A percentile compares a stretch with the other conserved stretches of the same genome.
Conservation (phyloP, 1,139 yeast genomes). For the Pichia sp. region DNA sequence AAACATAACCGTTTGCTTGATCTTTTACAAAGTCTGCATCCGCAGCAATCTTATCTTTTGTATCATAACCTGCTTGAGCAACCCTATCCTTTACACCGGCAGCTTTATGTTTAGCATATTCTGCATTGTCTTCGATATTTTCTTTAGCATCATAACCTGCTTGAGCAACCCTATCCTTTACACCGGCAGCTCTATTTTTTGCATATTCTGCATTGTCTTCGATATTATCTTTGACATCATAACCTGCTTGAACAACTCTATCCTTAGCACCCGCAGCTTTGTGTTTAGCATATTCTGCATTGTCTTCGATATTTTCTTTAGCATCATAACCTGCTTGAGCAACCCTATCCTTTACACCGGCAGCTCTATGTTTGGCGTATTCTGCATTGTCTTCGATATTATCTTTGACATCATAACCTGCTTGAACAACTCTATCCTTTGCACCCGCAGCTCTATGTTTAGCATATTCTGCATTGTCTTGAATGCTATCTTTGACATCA, state of each 20-base stretch:
- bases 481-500: constrained; percentile 4
- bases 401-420: constrained; percentile 10
- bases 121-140: neutral
- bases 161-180: constrained; percentile 4
- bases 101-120: constrained; percentile 1
- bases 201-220: constrained; percentile 12
- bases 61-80: constrained; percentile 1
- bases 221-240: constrained; percentile 11
- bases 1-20: neutral
- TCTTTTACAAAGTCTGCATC: constrained; percentile 6
- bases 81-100: constrained; percentile 5
- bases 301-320: constrained; percentile 8
- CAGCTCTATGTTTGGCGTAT: constrained; percentile 17
- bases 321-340: constrained; percentile 12
- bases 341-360: constrained; percentile 3
- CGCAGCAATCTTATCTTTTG: neutral
- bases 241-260: constrained; percentile 7
- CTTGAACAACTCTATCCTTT: constrained; percentile 2
- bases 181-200: constrained; percentile 3
- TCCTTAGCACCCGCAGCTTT: constrained; percentile 7
- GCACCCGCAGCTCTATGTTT: constrained; percentile 4
- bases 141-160: constrained; percentile 11
- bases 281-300: constrained; percentile 7
- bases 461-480: constrained; percentile 7
- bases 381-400: constrained; percentile 5